Evolutionary conservation across 2,329 filamentous ascomycete genomes (phyloP), one percentile per base, ranked within the genome.

Genomic region (Daldinia eschscholtzii): DNA sequence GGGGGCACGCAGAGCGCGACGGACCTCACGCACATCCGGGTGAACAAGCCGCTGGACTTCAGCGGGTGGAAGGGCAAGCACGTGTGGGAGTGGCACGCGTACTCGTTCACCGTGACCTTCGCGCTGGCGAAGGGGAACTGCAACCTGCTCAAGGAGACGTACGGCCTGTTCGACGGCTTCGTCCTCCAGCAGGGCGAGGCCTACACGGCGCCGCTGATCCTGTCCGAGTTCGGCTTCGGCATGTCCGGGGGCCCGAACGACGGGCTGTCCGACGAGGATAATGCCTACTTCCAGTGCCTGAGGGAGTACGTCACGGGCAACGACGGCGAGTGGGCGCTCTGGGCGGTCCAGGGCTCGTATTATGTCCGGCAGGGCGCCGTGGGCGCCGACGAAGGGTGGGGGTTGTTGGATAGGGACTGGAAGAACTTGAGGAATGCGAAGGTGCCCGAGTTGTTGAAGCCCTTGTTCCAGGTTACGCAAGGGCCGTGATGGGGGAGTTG

Each of bases 81-180:
- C 72, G 86, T 89, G 12, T 89, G 86, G 86, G 87, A 89, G 78
- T 83, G 86, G 74, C 87, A 89, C 78, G 82, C 84, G 33, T 89
- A 89, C 80, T 81, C 80, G 65, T 88, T 86, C 78, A 87, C 85
- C 28, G 80, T 85, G 12, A 85, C 81, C 3, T 85, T 81, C 68
- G 80, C 80, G 20, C 76, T 81, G 65, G 68, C 77, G 30, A 77
- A 81, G 33, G 79, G 77, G n/a, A 79, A 78, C 72, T 88, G 86
- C 77, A 76, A 74, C 41, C 41, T 82, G 18, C 79, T 82, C 52
- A 79, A 81, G 74, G 69, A 78, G 26, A 74, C 83, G 66, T 85
- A 86, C 67, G 86, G 86, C 18, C 73, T 78, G 1, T 81, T 84
- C 44, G 81, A 80, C 68, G 86, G 86, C 5, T 88, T 87, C 75